These are phyloP conservation scores for Penicillium sclerotiorum DNA, from an alignment of 2,329 filamentous ascomycete genomes.

Conservation along the genomic window DNA sequence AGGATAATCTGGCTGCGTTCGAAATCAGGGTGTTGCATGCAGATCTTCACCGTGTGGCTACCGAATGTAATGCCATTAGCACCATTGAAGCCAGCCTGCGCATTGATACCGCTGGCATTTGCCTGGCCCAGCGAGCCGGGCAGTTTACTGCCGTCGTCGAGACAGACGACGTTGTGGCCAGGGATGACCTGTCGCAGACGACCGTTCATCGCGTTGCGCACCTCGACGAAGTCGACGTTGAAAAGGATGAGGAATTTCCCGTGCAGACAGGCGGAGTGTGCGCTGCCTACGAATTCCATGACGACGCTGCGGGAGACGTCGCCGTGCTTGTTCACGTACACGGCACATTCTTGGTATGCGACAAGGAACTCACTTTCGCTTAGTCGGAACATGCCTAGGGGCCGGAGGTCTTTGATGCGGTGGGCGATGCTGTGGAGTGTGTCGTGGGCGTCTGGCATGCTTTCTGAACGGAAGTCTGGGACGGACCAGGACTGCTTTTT, in stretches of 20 bases:
- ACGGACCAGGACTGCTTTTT: constrained; percentile 96
- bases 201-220: constrained; percentile 94
- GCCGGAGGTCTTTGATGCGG: constrained; percentile 79
- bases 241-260: constrained; percentile 91
- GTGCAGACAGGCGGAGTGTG: constrained; percentile 82
- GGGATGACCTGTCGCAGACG: constrained; percentile 91
- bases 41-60: constrained; percentile 83
- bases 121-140: constrained; percentile 47
- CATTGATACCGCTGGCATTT: constrained; percentile 29
- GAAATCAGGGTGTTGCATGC: constrained; percentile 90
- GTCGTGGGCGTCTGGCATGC: constrained; percentile 58
- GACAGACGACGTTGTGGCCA: constrained; percentile 82
- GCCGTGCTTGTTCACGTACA: constrained; percentile 97
- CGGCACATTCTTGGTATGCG: constrained; percentile 92
- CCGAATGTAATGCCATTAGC: constrained; percentile 28
- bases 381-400: constrained; percentile 94
- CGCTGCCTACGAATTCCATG: constrained; percentile 98
- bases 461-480: constrained; percentile 71
- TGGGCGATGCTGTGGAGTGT: constrained; percentile 82
- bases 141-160: constrained; percentile 72
- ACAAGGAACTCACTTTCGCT: constrained; percentile 91
- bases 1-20: constrained; percentile 84
- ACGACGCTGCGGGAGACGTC: constrained; percentile 92
- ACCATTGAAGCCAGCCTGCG: constrained; percentile 43
- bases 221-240: constrained; percentile 95